Conservation (phyloP, 805 yeast genomes). For the Yarrowia porcina region DNA sequence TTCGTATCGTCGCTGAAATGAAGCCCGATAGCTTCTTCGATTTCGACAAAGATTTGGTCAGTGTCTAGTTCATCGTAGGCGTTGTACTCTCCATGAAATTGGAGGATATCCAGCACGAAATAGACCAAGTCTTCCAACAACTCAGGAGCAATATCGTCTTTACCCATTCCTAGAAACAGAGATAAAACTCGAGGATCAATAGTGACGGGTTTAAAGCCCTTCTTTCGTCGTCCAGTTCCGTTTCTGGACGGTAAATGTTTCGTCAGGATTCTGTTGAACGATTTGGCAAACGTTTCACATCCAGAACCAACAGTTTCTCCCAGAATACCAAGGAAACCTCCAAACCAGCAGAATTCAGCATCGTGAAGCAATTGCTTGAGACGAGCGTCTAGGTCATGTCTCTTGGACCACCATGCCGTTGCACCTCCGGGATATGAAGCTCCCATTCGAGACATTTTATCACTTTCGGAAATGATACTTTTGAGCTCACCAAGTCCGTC, state of each 20-base stretch:
- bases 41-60: conserved; percentile 50
- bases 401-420: conserved; percentile 71
- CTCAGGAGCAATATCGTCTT: conserved; percentile 37
- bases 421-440: conserved; percentile 59
- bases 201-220: conserved; percentile 32
- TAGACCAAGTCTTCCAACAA: conserved; percentile 61
- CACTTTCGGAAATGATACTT: conserved; percentile 57
- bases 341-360: conserved; percentile 68
- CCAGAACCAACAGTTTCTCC: conserved; percentile 26
- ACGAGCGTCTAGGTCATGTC: conserved; percentile 59
- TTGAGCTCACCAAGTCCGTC: conserved; percentile 49
- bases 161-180: conserved; percentile 50
- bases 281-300: conserved; percentile 40
- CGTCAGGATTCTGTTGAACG: conserved; percentile 44
- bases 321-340: conserved; percentile 63
- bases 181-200: conserved; percentile 50
- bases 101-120: conserved; percentile 57
- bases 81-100: conserved; percentile 60
- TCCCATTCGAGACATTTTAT: conserved; percentile 53
- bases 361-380: conserved; percentile 52
- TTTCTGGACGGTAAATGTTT: conserved; percentile 50
- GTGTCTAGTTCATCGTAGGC: conserved; percentile 65
- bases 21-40: conserved; percentile 48
- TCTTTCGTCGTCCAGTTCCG: conserved; percentile 27
- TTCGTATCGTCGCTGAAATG: conserved; percentile 23